phyloP scores from a whole-genome alignment of 208 protist species.

The Leishmania tropica region DNA sequence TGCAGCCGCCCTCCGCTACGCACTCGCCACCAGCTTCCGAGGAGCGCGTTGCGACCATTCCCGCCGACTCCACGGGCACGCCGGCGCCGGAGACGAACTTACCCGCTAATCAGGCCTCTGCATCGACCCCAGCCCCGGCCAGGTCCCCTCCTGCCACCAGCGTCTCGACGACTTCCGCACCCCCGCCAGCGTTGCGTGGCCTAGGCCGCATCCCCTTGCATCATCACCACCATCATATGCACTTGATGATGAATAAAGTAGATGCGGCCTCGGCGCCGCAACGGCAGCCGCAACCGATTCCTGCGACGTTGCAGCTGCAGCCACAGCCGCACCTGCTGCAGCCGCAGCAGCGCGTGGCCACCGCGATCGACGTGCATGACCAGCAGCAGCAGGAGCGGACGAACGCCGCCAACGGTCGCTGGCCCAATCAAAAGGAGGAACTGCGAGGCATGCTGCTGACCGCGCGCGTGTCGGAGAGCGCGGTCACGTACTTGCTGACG shows the following conservation, averaged over 20 bases:
- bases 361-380: constrained; percentile 5
- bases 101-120: not conserved
- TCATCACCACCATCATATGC: constrained; percentile 41
- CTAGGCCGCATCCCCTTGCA: constrained; percentile 17
- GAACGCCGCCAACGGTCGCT: constrained; percentile 7
- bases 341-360: constrained; percentile 8
- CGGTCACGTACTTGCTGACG: constrained; percentile 18
- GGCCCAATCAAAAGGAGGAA: constrained; percentile 37
- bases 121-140: not conserved
- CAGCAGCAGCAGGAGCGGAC: constrained; percentile 5
- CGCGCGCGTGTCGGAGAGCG: constrained; percentile 29
- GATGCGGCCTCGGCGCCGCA: constrained; percentile 5
- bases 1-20: constrained; percentile 4
- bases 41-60: constrained; percentile 9
- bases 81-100: not conserved
- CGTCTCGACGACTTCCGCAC: not conserved
- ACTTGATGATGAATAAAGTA: constrained; percentile 16
- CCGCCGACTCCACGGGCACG: not conserved
- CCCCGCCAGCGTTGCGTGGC: constrained; percentile 19
- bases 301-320: not conserved
- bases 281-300: constrained; percentile 5
- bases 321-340: constrained; percentile 7
- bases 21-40: constrained; percentile 3
- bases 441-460: constrained; percentile 30
- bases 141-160: not conserved